These are phyloP conservation scores for Pyricularia sp. DNA, from an alignment of 2,329 filamentous ascomycete species.

Conservation along the genomic window DNA sequence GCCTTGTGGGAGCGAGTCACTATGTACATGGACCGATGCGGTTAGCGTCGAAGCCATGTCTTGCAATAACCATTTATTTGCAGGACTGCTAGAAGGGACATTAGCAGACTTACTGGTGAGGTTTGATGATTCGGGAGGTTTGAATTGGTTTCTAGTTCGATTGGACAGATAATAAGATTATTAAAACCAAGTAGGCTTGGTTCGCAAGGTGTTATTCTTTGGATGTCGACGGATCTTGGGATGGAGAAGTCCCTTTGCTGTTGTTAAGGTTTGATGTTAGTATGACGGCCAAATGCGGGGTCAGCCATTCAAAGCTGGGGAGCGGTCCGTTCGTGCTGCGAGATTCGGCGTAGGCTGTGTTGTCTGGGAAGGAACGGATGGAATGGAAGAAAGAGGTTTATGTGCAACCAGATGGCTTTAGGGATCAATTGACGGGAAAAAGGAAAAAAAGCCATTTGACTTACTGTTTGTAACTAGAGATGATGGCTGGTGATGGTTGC, in stretches of 20 bases:
- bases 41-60: background rate
- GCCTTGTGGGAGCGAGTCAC: conserved; percentile 98
- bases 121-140: background rate
- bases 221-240: background rate
- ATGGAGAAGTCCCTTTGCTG: background rate
- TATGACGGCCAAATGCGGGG: conserved; percentile 2
- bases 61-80: background rate
- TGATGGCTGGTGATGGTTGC: background rate
- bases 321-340: background rate
- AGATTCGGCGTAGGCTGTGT: background rate
- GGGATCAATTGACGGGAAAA: background rate
- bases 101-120: conserved; percentile 5
- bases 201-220: background rate
- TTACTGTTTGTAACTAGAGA: background rate
- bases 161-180: background rate
- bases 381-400: background rate
- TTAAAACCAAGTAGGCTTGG: background rate
- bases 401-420: background rate
- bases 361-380: background rate
- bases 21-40: conserved; percentile 23
- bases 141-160: background rate
- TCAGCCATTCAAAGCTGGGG: background rate
- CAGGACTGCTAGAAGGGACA: background rate
- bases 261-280: background rate
- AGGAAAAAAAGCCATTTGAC: background rate